Evolutionary conservation across 129 eudicot genomes (phyloP), one percentile per base, ranked within the genome.

Genomic region (Chrysanthemum seticuspe): DNA sequence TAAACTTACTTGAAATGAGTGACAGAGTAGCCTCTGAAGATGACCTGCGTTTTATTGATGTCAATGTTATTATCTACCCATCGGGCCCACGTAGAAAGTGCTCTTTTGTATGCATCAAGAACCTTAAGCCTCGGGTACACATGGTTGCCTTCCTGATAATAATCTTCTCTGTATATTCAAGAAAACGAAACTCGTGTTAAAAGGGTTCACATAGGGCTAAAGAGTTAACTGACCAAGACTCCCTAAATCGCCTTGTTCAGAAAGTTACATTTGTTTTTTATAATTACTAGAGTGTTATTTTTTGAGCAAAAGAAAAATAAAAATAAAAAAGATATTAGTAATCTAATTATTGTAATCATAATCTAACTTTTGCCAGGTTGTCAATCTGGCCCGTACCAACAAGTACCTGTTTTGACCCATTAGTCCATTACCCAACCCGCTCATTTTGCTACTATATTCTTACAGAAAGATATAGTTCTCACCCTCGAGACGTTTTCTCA

Each of bases 401-500:
- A 31, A 16, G 13, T 12, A 36, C 54, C 40, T 7, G 29, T 40
- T 57, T 18, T 70, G 53, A 18, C 65, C 40, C 44, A 2, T 40
- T 57, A 40, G 16, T 52, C 40, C 44, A 2, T 40, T 57, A 40
- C 61, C 47, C 45, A 44, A 15, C 18, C 50, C 36, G 13, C 10
- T 63, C 52, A 34, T 59, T 23, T 23, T 8, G 19, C 14, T 16
- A 52, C 71, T 34, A 23, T 23, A 40, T 53, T 55, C 48, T n/a
- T 16, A 72, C 62, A 73, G 10, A 44, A 40, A 72, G 62, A 55
- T 47, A 64, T 5, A 0, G 53, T 65, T 62, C 87, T 86, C 74
- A 90, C 99, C 99, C 97, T 78, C 73, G 89, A 55, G 97, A 86
- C 62, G 94, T 95, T 82, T 95, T 95, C 85, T 94, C 99, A 78